Evolutionary conservation across 306 rosid species (phyloP).

Genomic region (Gillenia trifoliata): DNA sequence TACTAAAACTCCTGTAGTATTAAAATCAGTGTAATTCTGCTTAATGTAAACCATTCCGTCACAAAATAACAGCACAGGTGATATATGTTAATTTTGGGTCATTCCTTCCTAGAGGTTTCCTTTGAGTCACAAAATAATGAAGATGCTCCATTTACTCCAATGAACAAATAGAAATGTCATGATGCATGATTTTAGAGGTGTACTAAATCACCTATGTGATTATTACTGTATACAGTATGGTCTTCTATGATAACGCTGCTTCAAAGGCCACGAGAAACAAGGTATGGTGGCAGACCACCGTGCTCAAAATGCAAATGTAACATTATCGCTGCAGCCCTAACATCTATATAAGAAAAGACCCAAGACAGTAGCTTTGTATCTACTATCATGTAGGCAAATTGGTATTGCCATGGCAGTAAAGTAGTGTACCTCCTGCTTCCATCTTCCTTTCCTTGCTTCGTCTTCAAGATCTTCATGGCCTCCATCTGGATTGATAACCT

Average conservation of each 20-base stretch:
- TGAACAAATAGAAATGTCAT: neutral
- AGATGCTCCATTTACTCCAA: neutral
- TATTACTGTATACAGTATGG: neutral
- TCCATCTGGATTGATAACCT: slow-evolving; percentile 91
- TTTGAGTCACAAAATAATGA: neutral
- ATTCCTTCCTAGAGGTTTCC: neutral
- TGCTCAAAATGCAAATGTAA: neutral
- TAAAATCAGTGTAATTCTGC: neutral
- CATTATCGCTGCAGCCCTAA: neutral
- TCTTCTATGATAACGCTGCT: neutral
- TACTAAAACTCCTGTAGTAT: neutral
- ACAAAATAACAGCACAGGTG: neutral
- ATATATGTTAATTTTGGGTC: neutral
- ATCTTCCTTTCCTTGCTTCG: slow-evolving; percentile 88
- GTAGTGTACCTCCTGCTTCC: slow-evolving; percentile 75
- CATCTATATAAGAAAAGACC: neutral
- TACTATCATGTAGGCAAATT: neutral
- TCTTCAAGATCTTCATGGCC: slow-evolving; percentile 84
- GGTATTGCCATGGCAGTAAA: neutral
- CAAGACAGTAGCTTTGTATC: neutral
- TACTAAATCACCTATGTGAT: neutral
- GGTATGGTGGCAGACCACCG: neutral
- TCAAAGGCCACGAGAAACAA: neutral
- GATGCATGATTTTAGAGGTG: neutral
- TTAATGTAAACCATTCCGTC: neutral